These are phyloP conservation scores for Epichloe gansuensis DNA, from an alignment of 2,329 filamentous ascomycete genomes.

Conservation along the genomic window DNA sequence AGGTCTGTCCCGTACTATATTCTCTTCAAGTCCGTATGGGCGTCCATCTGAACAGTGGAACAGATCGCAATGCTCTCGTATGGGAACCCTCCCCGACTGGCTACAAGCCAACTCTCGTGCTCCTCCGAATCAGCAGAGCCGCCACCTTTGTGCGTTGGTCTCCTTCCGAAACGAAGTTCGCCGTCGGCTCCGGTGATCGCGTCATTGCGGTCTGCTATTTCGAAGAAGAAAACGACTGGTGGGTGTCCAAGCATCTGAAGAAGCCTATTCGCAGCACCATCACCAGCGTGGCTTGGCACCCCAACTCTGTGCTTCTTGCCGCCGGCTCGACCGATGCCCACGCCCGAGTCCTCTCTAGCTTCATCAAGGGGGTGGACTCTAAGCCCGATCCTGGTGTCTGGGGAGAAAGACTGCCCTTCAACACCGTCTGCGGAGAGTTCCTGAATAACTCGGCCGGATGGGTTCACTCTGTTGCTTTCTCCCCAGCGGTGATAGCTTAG, in stretches of 20 bases:
- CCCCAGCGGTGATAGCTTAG: slow-evolving; percentile 81
- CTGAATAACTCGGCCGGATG: slow-evolving; percentile 94
- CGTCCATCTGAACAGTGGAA: no score
- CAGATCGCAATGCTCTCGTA: slow-evolving; percentile 93
- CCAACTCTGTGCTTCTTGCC: slow-evolving; percentile 88
- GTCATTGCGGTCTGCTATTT: slow-evolving; percentile 98
- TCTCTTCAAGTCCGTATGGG: no score
- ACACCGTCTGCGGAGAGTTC: slow-evolving; percentile 95
- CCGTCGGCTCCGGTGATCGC: slow-evolving; percentile 88
- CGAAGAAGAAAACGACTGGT: slow-evolving; percentile 99
- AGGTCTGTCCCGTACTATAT: slow-evolving; percentile 37
- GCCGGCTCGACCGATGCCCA: slow-evolving; percentile 97
- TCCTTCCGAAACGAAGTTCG: slow-evolving; percentile 92
- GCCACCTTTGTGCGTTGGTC: slow-evolving; percentile 97
- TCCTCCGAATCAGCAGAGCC: slow-evolving; percentile 92
- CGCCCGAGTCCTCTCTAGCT: slow-evolving; percentile 85
- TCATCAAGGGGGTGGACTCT: slow-evolving; percentile 88
- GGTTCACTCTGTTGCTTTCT: slow-evolving; percentile 90
- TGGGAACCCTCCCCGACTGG: slow-evolving; percentile 90
- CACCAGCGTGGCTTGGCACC: slow-evolving; percentile 91
- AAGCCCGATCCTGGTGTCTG: slow-evolving; percentile 78
- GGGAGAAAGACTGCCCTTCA: slow-evolving; percentile 94
- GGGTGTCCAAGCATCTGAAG: slow-evolving; percentile 98
- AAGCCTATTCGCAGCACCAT: slow-evolving; percentile 97
- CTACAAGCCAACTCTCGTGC: slow-evolving; percentile 94